Conservation (phyloP, 345 rosid genomes). For the Aegle marmelos region DNA sequence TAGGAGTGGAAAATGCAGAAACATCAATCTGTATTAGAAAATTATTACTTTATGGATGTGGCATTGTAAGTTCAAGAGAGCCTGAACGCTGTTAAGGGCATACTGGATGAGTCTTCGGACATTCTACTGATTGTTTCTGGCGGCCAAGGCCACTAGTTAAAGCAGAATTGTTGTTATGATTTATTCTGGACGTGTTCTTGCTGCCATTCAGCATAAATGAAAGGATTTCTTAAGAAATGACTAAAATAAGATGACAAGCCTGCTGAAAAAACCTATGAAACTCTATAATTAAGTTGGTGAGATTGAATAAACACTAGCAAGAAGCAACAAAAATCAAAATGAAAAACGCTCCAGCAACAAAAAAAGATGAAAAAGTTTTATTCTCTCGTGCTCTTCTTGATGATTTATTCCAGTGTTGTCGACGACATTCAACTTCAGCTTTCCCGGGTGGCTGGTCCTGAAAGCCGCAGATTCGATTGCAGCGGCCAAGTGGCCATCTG, state of each 20-base stretch:
- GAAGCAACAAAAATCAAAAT: too few relatives aligned
- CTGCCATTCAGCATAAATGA: background rate
- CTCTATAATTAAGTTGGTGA: too few relatives aligned
- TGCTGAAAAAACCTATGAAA: too few relatives aligned
- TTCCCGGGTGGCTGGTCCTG: conserved; percentile 38
- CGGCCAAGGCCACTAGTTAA: background rate
- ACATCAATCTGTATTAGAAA: background rate
- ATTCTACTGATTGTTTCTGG: background rate
- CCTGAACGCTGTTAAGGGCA: background rate
- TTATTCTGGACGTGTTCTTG: background rate
- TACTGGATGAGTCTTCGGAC: background rate
- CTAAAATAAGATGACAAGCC: too few relatives aligned
- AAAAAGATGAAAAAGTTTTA: too few relatives aligned
- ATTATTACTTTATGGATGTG: background rate
- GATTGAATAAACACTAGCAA: too few relatives aligned
- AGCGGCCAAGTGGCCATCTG: conserved; percentile 51
- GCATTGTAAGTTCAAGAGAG: background rate
- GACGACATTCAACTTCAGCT: conserved; percentile 17
- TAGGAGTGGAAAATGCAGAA: background rate
- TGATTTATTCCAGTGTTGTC: too few relatives aligned
- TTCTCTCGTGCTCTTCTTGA: too few relatives aligned
- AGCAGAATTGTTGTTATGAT: background rate
- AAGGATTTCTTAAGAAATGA: too few relatives aligned
- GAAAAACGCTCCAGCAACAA: too few relatives aligned
- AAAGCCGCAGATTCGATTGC: conserved; percentile 56